Evolutionary conservation across 768 basidiomycete genomes (phyloP), one percentile per base, ranked within the genome.

Genomic region (Boletus reticulatus): DNA sequence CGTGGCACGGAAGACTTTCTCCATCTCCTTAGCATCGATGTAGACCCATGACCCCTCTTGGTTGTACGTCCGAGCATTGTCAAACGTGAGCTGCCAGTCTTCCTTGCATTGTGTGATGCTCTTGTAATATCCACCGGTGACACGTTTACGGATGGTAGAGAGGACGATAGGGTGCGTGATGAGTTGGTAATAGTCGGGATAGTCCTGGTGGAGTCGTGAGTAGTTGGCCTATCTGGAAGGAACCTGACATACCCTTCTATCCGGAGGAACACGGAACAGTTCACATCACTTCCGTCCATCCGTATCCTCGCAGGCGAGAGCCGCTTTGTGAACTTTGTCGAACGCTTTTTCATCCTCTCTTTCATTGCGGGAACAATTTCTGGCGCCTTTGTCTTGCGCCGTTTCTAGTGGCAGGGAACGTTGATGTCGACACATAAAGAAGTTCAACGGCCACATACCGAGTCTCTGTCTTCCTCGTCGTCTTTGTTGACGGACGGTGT

Each of bases 21-120:
- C 89, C 89, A 95, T 92, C 75, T 93, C 91, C 47, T 92, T 89
- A 9, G 96, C 94, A 58, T 96, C 93, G 57, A 89, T 79, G 72
- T 94, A 96, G 37, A 97, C 94, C 89, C 92, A 93, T 0, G 93
- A 95, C 2, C 89, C 93, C 72, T 96, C 93, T 71, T 89, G 87
- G 70, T 97, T 98, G 78, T 93, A 98, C 42, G 84, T 89, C 63
- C 89, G 82, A 6, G 96, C 95, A 65, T 98, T 98, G 71, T 84
- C 81, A 72, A 96, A 98, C 89, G 98, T 94, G 53, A 94, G 80
- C 61, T 81, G 80, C 85, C 88, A 93, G 70, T 96, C 93, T 44
- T 84, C 82, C 54, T 82, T 78, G 75, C 85, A 94, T 53, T 81
- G 76, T 36, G 80, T 74, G 37, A 94, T 83, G 38, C 73, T 83